Conservation (phyloP, 768 basidiomycete species). For the Leucogyrophana mollusca region DNA sequence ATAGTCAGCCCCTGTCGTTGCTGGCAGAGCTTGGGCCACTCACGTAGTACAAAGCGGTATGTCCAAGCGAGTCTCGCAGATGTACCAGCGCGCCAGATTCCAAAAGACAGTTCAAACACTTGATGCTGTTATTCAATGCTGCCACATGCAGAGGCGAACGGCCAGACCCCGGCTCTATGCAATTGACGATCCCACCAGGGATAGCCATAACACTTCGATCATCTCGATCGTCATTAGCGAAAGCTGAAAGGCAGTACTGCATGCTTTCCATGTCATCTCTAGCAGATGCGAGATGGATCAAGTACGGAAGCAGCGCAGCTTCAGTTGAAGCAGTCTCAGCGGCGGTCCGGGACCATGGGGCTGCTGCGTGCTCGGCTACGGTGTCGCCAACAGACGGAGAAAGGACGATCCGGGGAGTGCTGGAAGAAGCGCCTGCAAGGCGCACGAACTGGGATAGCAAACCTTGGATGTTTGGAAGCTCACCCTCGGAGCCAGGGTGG, state of each 20-base stretch:
- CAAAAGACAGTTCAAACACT: slow-evolving; percentile 48
- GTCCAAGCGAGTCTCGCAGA: slow-evolving; percentile 74
- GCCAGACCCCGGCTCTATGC: slow-evolving; percentile 66
- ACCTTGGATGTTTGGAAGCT: slow-evolving; percentile 60
- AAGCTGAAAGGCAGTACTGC: slow-evolving; percentile 51
- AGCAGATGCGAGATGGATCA: slow-evolving; percentile 78
- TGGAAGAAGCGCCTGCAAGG: slow-evolving; percentile 44
- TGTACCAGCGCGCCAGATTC: slow-evolving; percentile 81
- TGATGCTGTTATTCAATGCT: slow-evolving; percentile 60
- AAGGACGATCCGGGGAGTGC: slow-evolving; percentile 37
- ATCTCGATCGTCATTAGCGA: slow-evolving; percentile 22
- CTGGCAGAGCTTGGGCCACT: slow-evolving; percentile 18
- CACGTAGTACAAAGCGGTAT: slow-evolving; percentile 84
- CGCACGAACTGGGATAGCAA: slow-evolving; percentile 70
- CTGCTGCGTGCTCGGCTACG: slow-evolving; percentile 41
- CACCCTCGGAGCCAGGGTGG: slow-evolving; percentile 40
- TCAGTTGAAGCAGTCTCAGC: slow-evolving; percentile 72
- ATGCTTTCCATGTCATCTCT: slow-evolving; percentile 65
- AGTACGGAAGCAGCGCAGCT: slow-evolving; percentile 68
- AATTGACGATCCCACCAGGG: slow-evolving; percentile 72
- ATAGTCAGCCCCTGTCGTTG: slow-evolving; percentile 1
- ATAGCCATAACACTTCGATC: slow-evolving; percentile 28
- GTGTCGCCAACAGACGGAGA: slow-evolving; percentile 36
- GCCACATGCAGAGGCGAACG: slow-evolving; percentile 80
- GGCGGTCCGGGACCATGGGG: slow-evolving; percentile 78